Conservation (phyloP, 2,329 filamentous ascomycete species). For the Biscogniauxia mediterranea region DNA sequence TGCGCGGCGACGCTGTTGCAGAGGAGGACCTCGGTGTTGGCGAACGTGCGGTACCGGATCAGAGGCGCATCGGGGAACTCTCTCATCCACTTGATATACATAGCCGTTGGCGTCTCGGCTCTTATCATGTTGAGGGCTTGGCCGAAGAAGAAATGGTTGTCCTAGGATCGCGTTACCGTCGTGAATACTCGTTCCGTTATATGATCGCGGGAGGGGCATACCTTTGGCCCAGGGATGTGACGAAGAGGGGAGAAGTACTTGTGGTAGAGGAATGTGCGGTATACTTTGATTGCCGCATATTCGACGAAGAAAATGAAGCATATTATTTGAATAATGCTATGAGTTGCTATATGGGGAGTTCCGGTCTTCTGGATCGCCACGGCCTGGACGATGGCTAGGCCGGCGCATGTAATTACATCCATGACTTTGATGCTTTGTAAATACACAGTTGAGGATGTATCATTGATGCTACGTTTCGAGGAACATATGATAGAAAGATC, state of each 20-base stretch:
- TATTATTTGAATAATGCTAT: background rate
- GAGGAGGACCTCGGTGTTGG: slow-evolving; percentile 27
- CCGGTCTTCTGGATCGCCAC: background rate
- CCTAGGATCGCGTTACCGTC: slow-evolving; percentile 3
- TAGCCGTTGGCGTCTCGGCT: slow-evolving; percentile 11
- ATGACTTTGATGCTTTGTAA: background rate
- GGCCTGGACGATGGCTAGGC: background rate
- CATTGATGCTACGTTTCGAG: background rate
- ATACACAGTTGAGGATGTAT: background rate
- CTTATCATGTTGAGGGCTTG: slow-evolving; percentile 17
- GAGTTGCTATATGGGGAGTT: background rate
- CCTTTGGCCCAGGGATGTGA: slow-evolving; percentile 15
- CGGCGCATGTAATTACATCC: background rate
- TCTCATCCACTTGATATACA: slow-evolving; percentile 25
- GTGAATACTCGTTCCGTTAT: background rate
- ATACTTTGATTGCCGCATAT: slow-evolving; percentile 12
- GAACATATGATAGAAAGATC: background rate
- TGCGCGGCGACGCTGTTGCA: slow-evolving; percentile 22
- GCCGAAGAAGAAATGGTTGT: slow-evolving; percentile 22
- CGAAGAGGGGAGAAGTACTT: slow-evolving; percentile 17
- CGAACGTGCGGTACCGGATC: slow-evolving; percentile 28
- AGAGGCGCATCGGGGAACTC: slow-evolving; percentile 25
- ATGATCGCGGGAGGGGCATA: background rate
- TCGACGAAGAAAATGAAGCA: slow-evolving; percentile 12
- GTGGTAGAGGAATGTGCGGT: slow-evolving; percentile 15